A percentile compares a stretch with the other conserved stretches of the same genome.
Evolutionary conservation across 2,329 filamentous ascomycete genomes (phyloP).

Genomic region (Fusarium domesticum): DNA sequence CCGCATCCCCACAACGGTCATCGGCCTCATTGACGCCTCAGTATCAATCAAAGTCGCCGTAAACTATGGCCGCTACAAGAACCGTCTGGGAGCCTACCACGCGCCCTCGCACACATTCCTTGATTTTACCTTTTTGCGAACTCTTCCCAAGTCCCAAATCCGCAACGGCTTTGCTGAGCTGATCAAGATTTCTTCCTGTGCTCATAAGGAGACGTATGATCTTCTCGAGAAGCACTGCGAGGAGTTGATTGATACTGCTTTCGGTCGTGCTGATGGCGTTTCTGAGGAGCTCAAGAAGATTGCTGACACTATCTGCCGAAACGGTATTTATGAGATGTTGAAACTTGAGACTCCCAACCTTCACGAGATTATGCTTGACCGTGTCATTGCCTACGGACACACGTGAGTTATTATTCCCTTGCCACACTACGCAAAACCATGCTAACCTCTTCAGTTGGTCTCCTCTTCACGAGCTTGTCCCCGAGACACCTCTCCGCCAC

Average conservation of each 20-base stretch:
- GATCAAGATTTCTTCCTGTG: slow-evolving; percentile 73
- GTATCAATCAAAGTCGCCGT: slow-evolving; percentile 77
- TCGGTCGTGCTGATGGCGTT: slow-evolving; percentile 59
- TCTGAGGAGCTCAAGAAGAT: slow-evolving; percentile 54
- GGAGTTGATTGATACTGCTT: slow-evolving; percentile 61
- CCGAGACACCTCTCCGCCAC: slow-evolving; percentile 65
- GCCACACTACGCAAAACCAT: neutral
- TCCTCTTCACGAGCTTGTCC: slow-evolving; percentile 67
- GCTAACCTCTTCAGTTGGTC: slow-evolving; percentile 53
- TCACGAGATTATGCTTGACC: slow-evolving; percentile 68
- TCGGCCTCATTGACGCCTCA: slow-evolving; percentile 71
- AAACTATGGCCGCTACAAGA: slow-evolving; percentile 75
- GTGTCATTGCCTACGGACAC: slow-evolving; percentile 72
- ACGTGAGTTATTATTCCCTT: slow-evolving; percentile 44
- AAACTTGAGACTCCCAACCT: slow-evolving; percentile 71
- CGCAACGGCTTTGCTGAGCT: slow-evolving; percentile 72
- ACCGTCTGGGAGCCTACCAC: slow-evolving; percentile 70
- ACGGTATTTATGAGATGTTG: slow-evolving; percentile 69
- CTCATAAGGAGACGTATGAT: slow-evolving; percentile 63
- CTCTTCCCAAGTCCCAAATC: slow-evolving; percentile 64
- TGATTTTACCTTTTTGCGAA: slow-evolving; percentile 69
- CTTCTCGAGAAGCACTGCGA: slow-evolving; percentile 68
- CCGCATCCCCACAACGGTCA: slow-evolving; percentile 70
- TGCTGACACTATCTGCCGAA: slow-evolving; percentile 65
- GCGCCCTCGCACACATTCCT: slow-evolving; percentile 70